Evolutionary conservation across 2,329 filamentous ascomycete genomes (phyloP).

Genomic region (Colletotrichum sp.): DNA sequence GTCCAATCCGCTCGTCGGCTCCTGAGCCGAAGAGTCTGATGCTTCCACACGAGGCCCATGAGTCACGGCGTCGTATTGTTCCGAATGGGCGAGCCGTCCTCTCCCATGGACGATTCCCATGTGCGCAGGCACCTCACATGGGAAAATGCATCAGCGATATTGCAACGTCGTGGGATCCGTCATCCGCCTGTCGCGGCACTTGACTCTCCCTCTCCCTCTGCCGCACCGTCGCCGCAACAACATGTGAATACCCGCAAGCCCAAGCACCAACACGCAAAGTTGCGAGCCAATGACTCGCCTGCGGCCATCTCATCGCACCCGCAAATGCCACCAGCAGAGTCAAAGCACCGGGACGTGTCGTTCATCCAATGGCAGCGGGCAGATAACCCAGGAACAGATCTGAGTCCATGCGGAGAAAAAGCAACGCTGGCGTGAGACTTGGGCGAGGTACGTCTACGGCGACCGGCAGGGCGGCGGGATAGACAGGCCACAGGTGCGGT

Average conservation of each 20-base stretch:
- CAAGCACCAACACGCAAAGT: not conserved
- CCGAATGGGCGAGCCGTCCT: not conserved
- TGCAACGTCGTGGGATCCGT: not conserved
- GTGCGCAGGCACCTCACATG: not conserved
- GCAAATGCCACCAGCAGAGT: not conserved
- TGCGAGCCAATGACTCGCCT: not conserved
- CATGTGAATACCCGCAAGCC: not conserved
- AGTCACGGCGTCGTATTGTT: not conserved
- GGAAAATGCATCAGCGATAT: not conserved
- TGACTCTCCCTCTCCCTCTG: not conserved
- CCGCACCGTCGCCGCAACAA: not conserved
- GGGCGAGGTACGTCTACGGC: not conserved
- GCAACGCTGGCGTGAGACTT: not conserved
- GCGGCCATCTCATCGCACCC: not conserved
- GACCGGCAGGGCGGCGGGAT: not conserved
- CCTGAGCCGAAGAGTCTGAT: not conserved
- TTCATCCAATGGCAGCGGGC: constrained; percentile 5
- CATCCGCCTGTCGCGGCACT: not conserved
- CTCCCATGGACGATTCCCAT: not conserved
- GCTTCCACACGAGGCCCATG: not conserved
- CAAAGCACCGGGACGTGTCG: not conserved
- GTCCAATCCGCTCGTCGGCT: not conserved
- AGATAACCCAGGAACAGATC: not conserved
- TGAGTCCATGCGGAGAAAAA: not conserved
- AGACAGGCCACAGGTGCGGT: not conserved